phyloP scores from a whole-genome alignment of 2,329 filamentous ascomycete species.

The Clathrospora elynae region DNA sequence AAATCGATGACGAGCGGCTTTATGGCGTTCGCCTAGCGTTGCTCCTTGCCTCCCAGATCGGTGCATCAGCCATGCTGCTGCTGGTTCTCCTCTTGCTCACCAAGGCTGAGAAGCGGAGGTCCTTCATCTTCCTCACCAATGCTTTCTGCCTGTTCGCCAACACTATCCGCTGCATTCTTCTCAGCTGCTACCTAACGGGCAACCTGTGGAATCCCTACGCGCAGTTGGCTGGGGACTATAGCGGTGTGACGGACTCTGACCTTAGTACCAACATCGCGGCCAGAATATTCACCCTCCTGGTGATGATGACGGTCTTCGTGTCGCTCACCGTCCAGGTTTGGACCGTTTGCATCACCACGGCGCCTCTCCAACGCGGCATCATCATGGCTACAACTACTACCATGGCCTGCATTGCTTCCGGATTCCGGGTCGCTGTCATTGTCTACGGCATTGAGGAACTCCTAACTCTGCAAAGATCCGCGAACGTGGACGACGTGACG shows the following conservation, averaged over 20 bases:
- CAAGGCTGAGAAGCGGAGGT: constrained; percentile 65
- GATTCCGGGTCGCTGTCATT: constrained; percentile 59
- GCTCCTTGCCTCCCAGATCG: constrained; percentile 73
- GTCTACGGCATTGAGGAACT: constrained; percentile 54
- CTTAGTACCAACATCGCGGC: constrained; percentile 56
- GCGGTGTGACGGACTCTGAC: constrained; percentile 52
- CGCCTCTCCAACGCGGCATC: constrained; percentile 48
- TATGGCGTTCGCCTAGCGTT: constrained; percentile 59
- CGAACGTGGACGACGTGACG: constrained; percentile 22
- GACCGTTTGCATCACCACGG: constrained; percentile 63
- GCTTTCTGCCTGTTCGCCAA: constrained; percentile 64
- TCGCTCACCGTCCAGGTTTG: constrained; percentile 68
- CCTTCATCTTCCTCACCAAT: constrained; percentile 70
- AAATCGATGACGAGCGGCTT: constrained; percentile 54
- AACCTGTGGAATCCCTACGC: constrained; percentile 66
- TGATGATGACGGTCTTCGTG: constrained; percentile 61
- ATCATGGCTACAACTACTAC: constrained; percentile 56
- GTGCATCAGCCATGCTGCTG: constrained; percentile 68
- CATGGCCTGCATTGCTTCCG: constrained; percentile 58
- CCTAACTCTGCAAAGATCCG: constrained; percentile 45
- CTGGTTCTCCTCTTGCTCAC: constrained; percentile 71
- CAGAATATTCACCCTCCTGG: constrained; percentile 57
- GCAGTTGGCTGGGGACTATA: constrained; percentile 61
- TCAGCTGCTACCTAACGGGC: constrained; percentile 65
- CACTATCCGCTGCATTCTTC: constrained; percentile 63